A percentile compares a stretch with the other conserved stretches of the same genome.
Evolutionary conservation across 2,329 filamentous ascomycete genomes (phyloP).

Genomic region (Colletotrichum orchidophilum): DNA sequence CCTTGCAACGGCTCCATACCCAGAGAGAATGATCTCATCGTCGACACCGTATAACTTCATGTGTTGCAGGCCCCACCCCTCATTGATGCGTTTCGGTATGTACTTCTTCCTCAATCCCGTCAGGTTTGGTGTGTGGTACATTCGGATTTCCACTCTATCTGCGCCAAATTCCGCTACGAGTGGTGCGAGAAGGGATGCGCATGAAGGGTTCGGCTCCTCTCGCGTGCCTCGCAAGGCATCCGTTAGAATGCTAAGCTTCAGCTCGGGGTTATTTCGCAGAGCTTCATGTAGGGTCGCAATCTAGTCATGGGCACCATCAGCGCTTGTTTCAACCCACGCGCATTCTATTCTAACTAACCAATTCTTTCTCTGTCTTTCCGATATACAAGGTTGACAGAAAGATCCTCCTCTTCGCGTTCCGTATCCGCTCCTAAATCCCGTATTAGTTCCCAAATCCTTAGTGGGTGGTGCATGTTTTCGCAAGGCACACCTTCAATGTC

Average conservation of each 20-base stretch:
- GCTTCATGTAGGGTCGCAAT: slow-evolving; percentile 82
- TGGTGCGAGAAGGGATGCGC: slow-evolving; percentile 86
- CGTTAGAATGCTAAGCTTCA: slow-evolving; percentile 89
- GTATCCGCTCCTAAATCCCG: slow-evolving; percentile 75
- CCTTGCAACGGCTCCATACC: slow-evolving; percentile 57
- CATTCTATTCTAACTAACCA: slow-evolving; percentile 57
- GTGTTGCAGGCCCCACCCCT: slow-evolving; percentile 97
- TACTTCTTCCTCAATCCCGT: slow-evolving; percentile 85
- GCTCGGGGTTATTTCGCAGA: slow-evolving; percentile 75
- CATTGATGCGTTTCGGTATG: slow-evolving; percentile 91
- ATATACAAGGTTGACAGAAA: slow-evolving; percentile 98
- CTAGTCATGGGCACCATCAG: slow-evolving; percentile 46
- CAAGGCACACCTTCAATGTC: slow-evolving; percentile 77
- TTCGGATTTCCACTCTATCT: slow-evolving; percentile 87
- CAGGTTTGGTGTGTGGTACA: slow-evolving; percentile 98
- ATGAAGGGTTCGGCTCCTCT: slow-evolving; percentile 86
- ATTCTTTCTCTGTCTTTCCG: slow-evolving; percentile 89
- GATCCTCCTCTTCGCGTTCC: slow-evolving; percentile 78
- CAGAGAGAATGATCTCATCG: slow-evolving; percentile 93
- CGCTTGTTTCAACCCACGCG: background rate
- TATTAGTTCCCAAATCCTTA: slow-evolving; percentile 1
- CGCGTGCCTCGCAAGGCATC: slow-evolving; percentile 92
- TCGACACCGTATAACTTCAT: slow-evolving; percentile 99
- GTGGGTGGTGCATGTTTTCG: background rate
- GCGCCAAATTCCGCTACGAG: slow-evolving; percentile 86